Evolutionary conservation across 2,329 filamentous ascomycete species (phyloP).

Genomic region (Periconia sp.): DNA sequence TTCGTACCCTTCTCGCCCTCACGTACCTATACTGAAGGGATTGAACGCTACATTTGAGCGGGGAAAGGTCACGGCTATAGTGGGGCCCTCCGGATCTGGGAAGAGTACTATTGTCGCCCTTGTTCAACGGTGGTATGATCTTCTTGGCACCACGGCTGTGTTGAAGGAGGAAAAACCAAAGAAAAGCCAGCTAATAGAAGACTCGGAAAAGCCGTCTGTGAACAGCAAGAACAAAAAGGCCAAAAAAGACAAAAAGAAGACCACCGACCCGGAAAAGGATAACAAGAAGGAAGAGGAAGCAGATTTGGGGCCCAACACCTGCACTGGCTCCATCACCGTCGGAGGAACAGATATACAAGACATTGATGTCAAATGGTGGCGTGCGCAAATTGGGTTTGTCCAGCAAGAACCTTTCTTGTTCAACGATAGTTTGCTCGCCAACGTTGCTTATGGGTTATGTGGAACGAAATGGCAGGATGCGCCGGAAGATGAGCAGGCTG

Average conservation of each 20-base stretch:
- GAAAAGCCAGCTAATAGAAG: neutral
- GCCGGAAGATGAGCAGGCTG: conserved; percentile 57
- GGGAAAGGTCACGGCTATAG: conserved; percentile 73
- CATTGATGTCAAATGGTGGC: conserved; percentile 47
- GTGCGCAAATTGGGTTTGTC: conserved; percentile 49
- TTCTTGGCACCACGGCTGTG: conserved; percentile 37
- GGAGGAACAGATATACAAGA: conserved; percentile 29
- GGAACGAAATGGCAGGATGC: conserved; percentile 53
- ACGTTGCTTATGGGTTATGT: conserved; percentile 42
- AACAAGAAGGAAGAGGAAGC: conserved; percentile 5
- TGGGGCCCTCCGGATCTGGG: conserved; percentile 71
- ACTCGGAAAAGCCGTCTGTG: neutral
- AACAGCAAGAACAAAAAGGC: conserved; percentile 12
- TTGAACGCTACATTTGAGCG: conserved; percentile 61
- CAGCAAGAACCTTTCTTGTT: conserved; percentile 47
- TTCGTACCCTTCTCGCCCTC: conserved; percentile 53
- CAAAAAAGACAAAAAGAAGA: no score
- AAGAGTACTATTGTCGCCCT: conserved; percentile 75
- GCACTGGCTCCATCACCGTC: conserved; percentile 33
- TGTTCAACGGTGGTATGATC: conserved; percentile 71
- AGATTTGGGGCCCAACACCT: conserved; percentile 29
- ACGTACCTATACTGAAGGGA: conserved; percentile 64
- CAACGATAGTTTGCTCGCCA: conserved; percentile 44
- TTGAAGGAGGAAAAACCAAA: conserved; percentile 7
- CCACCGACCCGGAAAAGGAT: conserved; percentile 10